Base-by-base conservation (phyloP, 768 basidiomycete species). In the Phanerochaete carnosa region DNA sequence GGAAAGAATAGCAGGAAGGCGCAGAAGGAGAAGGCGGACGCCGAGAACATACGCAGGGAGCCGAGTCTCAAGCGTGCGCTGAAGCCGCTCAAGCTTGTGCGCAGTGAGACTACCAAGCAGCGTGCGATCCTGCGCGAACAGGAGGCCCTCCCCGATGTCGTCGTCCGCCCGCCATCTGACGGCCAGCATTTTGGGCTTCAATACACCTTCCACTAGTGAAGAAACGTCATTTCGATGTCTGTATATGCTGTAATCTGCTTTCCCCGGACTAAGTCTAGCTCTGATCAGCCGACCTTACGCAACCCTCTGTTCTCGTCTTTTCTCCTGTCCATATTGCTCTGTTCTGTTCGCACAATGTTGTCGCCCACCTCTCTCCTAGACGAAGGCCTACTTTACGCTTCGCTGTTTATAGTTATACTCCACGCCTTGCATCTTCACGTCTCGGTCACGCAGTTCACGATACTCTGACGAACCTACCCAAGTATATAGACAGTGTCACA, bases 91-190 rank as follows among this genome's bases (percentile, higher is more conserved):
- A 81, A 76, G 64, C 83, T 90, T 61, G 76, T 75, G 50, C 77
- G 86, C 64, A 85, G 82, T 35, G 86, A 89, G 62, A 88, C 88
- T 33, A 79, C 76, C 69, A 87, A 84, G 72, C 72, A 82, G 69
- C 83, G 86, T 57, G 86, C 81, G 49, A 66, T 78, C 58, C 77
- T 87, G 63, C 76, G 84, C 67, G 79, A 80, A 71, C 73, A 71
- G 39, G 86, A 86, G 74, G 75, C 79, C 54, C 72, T 88, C 30
- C 86, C 87, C 32, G 78, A 81, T 43, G 84, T 88, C 29, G 77
- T 86, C 57, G 78, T 88, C 56, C 77, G 86, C 22, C 85, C 86
- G 11, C 86, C 86, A 15, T 88, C 85, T 12, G 75, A 71, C 47
- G 74, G 72, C 62, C 77, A 83, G 51, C 77, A 79, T 61, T 73